A percentile compares a stretch with the other conserved stretches of the same genome.
Evolutionary conservation across 2,329 filamentous ascomycete genomes (phyloP).

Genomic region (Alternaria atra): DNA sequence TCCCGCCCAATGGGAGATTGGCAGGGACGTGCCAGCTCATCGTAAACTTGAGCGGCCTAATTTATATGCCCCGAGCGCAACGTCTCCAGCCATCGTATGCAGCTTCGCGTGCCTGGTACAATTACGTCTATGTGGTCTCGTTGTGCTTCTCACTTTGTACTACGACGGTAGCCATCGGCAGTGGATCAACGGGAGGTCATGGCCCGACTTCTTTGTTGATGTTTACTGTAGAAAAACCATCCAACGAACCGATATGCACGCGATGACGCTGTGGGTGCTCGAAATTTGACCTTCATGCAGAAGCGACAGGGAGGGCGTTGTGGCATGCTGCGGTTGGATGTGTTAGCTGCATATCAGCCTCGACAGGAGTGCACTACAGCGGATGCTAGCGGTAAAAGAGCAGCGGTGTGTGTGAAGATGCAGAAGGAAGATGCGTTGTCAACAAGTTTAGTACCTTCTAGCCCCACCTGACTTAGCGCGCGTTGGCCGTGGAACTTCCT

Average conservation of each 20-base stretch:
- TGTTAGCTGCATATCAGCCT: conserved; percentile 35
- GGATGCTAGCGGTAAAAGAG: conserved; percentile 15
- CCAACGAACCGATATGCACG: conserved; percentile 32
- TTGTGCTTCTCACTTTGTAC: conserved; percentile 25
- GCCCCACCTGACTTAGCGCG: conserved; percentile 9
- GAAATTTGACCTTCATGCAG: conserved; percentile 40
- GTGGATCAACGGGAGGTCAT: conserved; percentile 25
- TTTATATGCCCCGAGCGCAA: conserved; percentile 44
- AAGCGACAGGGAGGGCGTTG: conserved; percentile 38
- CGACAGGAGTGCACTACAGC: conserved; percentile 25
- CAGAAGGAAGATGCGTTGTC: conserved; percentile 19
- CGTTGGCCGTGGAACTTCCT: conserved; percentile 7
- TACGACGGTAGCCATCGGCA: conserved; percentile 27
- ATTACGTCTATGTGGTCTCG: conserved; percentile 20
- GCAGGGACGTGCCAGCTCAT: conserved; percentile 46
- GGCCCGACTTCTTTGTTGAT: conserved; percentile 17
- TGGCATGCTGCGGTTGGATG: conserved; percentile 46
- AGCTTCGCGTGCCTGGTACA: conserved; percentile 37
- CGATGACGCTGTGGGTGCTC: conserved; percentile 29
- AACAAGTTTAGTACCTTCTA: conserved; percentile 3
- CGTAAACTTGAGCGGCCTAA: conserved; percentile 42
- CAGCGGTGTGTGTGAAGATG: conserved; percentile 24
- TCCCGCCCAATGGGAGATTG: conserved; percentile 40
- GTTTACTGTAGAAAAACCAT: conserved; percentile 21
- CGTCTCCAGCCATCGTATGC: conserved; percentile 34